Evolutionary conservation across 2,329 filamentous ascomycete species (phyloP).

Genomic region (Cucurbitaria berberidis): DNA sequence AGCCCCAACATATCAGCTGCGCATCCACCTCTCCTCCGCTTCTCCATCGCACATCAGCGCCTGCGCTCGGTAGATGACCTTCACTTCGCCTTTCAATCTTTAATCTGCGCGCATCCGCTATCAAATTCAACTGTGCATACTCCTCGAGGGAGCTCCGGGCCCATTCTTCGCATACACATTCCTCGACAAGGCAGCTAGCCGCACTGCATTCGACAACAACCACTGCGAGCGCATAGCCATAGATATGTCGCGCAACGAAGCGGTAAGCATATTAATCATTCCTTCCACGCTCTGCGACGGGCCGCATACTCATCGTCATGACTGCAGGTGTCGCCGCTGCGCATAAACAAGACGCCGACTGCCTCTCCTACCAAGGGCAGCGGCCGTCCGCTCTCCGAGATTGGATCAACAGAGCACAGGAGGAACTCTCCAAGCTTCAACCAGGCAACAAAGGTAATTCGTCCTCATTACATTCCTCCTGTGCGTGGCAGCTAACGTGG

Average conservation of each 20-base stretch:
- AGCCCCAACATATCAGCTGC: conserved; percentile 27
- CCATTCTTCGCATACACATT: conserved; percentile 45
- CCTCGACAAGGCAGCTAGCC: conserved; percentile 30
- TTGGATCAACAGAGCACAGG: conserved; percentile 82
- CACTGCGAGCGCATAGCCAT: conserved; percentile 12
- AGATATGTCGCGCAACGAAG: conserved; percentile 50
- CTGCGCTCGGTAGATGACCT: conserved; percentile 33
- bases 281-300: not conserved
- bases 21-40: conserved; percentile 34
- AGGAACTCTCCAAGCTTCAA: conserved; percentile 94
- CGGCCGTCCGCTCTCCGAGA: conserved; percentile 77
- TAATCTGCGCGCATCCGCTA: conserved; percentile 22
- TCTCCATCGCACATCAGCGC: conserved; percentile 35
- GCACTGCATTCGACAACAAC: conserved; percentile 28
- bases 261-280: conserved; percentile 38
- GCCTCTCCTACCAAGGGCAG: conserved; percentile 68
- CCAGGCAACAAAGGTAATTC: conserved; percentile 70
- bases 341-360: conserved; percentile 74
- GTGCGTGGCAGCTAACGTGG: conserved; percentile 29
- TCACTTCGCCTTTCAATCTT: conserved; percentile 28
- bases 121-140: conserved; percentile 16
- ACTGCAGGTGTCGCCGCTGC: conserved; percentile 75
- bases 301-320: conserved; percentile 12
- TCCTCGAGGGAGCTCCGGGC: conserved; percentile 32
- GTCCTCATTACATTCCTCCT: conserved; percentile 12